Base-by-base conservation (phyloP, 805 yeast species). In the Metschnikowia lachancei region DNA sequence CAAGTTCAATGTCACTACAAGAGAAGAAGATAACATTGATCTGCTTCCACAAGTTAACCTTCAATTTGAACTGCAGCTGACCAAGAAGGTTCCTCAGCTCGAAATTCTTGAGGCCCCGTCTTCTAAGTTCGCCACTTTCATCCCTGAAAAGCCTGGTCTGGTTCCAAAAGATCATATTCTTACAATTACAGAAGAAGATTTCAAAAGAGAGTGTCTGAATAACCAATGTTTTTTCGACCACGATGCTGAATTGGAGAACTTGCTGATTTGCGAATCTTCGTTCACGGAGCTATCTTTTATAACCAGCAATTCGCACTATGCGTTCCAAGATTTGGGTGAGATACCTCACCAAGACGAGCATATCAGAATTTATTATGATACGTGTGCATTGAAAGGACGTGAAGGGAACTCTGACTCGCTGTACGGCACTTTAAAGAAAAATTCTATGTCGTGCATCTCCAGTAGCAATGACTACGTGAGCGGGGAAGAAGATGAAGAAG, bases 221-320 rank as follows among this genome's bases (percentile, higher is more conserved):
- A 24, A 18, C 18, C 33, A 13, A 9, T 10, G 14, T 10, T n/a
- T 32, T 13, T 19, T 22, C n/a, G 39, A 29, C 11, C 31, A 34
- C n/a, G 40, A 28, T 12, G 42, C 34, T 12, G 42, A 46, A 16
- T 13, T 43, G 22, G 48, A 29, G 9, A 33, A 43, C 18, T 28
- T 38, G n/a, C 50, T 46, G 50, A 38, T 45, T 18, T 18, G 50
- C 2, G 53, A 50, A 13, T 50, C 53, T 9, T 43, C 53, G 1
- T 46, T 41, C 19, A 50, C 50, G 9, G 50, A 50, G 36, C 41
- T 46, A 9, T 50, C 53, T 7, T 50, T 42, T 35, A 33, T 50
- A 11, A 50, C 50, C 31, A 50, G 53, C 38, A 35, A 31, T 26
- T 41, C 49, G 4, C 49, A 37, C 9, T 22, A 31, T 12, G 41